Base-by-base conservation (phyloP, 192 early-diverging fungal genomes). In the Umbelopsis sp. region DNA sequence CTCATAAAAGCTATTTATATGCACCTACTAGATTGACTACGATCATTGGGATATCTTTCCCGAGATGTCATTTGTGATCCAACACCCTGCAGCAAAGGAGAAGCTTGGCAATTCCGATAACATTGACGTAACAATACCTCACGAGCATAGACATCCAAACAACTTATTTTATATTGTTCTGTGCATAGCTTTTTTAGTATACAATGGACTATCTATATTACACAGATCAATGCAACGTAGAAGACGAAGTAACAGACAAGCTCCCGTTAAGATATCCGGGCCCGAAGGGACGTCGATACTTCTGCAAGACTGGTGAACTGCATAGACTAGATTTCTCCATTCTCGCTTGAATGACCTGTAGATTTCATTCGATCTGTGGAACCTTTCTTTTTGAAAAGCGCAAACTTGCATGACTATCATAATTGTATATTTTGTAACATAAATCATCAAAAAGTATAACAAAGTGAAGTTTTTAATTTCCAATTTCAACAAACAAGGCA, bases 31-130 rank as follows among this genome's bases (percentile, higher is more conserved):
- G 68, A 48, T 71, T 27, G 70, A 71, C 27, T 71, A 71, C 18
- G 70, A 71, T 13, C 41, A 71, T 64, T 71, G 30, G 23, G 55
- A 71, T 33, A 55, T 71, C 13, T 16, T 71, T 49, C 70, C 70
- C 27, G 55, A 61, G 46, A 45, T 44, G 4, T 20, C 70, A 10
- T 71, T 71, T 35, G 13, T 12, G 6, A 45, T 71, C 21, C n/a
- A 55, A 64, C 20, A 64, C 7, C 53, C 23, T 64, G 44, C 20
- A 1, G 55, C 55, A 2, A 25, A 61, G 25, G 25, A 61, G 27
- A 52, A 52, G 21, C 51, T 52, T 23, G 22, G 10, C 1, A 25
- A n/a, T 23, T 1, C 8, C 51, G 11, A 21, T 11, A 20, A 52
- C 10, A 22, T 12, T 3, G 10, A 49, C 15, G 48, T 49, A 10